Evolutionary conservation across 257 asterid genomes (phyloP), one percentile per base, ranked within the genome.

Genomic region (Capsicum pubescens): DNA sequence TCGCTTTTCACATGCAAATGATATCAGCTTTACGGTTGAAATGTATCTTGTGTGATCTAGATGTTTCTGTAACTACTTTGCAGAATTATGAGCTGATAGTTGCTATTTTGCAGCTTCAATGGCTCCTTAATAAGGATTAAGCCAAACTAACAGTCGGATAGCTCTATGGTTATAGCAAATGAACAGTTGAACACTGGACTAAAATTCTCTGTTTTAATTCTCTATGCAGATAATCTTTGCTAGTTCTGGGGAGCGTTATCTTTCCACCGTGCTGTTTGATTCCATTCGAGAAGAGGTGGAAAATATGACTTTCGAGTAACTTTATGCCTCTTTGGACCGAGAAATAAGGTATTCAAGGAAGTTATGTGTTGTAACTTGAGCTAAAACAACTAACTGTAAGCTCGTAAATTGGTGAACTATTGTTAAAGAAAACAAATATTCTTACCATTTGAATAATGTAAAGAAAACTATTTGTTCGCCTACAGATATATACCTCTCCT

Each of bases 161-260:
- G 56, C 56, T 50, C 55, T 50, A 50, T 50, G 13, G 56, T 50
- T 50, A 11, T 8, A 50, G 56, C 56, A 50, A 50, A 50, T 50
- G 56, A 48, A 48, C 54, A 48, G 54, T 48, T 48, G 56, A 60
- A 61, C 68, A 61, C 14, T 71, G 7, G 21, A 6, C 50, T 67
- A 36, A 67, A 42, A 42, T 42, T 39, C 46, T 81, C 79, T 71
- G 16, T 32, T 58, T 11, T 44, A 57, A 42, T 66, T 86, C 50
- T 71, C 61, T 16, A 14, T 55, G 76, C 76, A 36, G 76, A 89
- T 81, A 52, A 84, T 92, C 21, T 85, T 90, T 46, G 87, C 93
- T 8, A 92, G 95, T 87, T 83, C 70, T 61, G 95, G 94, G 15
- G 95, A 92, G 84, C 90, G 95, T 50, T 92, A 92, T 83, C 86